These are phyloP conservation scores for Trichoderma sp. DNA, from an alignment of 2,329 filamentous ascomycete species.

Conservation along the genomic window DNA sequence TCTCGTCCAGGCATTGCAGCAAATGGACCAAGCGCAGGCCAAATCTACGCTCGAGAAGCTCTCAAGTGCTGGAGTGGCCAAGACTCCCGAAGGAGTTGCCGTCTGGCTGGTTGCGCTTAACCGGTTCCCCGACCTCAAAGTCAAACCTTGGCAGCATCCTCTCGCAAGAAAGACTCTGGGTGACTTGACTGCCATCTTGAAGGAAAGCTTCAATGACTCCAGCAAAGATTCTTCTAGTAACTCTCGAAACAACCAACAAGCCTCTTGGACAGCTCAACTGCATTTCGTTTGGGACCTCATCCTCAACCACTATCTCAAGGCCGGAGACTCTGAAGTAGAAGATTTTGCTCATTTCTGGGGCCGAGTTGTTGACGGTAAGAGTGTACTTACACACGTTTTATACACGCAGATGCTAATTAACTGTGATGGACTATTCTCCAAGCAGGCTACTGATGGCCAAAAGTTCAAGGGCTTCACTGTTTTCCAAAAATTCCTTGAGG, in stretches of 20 bases:
- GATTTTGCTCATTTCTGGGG: slow-evolving; percentile 81
- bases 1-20: slow-evolving; percentile 69
- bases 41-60: slow-evolving; percentile 65
- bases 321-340: slow-evolving; percentile 40
- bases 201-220: slow-evolving; percentile 65
- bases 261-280: slow-evolving; percentile 76
- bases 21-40: slow-evolving; percentile 59
- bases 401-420: slow-evolving; percentile 27
- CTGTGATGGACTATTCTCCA: slow-evolving; percentile 76
- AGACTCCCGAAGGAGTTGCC: slow-evolving; percentile 85
- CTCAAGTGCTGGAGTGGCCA: slow-evolving; percentile 65
- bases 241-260: slow-evolving; percentile 57
- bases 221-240: slow-evolving; percentile 47
- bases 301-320: slow-evolving; percentile 54
- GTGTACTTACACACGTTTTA: not conserved
- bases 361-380: slow-evolving; percentile 79
- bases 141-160: slow-evolving; percentile 77
- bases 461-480: slow-evolving; percentile 92
- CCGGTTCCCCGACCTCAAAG: slow-evolving; percentile 62
- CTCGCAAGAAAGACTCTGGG: slow-evolving; percentile 67
- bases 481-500: slow-evolving; percentile 72
- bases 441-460: slow-evolving; percentile 78
- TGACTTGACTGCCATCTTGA: slow-evolving; percentile 74
- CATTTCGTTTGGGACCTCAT: slow-evolving; percentile 89
- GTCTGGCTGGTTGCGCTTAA: slow-evolving; percentile 77